phyloP scores from a whole-genome alignment of 306 rosid species.

The Sechiopsis laciniata region DNA sequence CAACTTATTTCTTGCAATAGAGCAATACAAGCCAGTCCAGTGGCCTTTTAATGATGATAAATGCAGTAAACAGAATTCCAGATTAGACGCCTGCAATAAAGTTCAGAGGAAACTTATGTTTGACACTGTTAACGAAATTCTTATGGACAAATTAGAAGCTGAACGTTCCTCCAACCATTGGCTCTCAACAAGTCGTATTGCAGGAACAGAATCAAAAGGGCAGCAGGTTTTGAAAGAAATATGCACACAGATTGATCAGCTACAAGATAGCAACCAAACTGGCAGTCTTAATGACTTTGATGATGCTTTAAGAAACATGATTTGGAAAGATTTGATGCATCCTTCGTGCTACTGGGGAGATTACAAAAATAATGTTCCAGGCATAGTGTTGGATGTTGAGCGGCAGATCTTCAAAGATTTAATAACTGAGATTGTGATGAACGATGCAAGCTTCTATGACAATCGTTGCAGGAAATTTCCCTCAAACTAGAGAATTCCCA shows the following conservation, averaged over 20 bases:
- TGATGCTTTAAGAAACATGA: constrained; percentile 39
- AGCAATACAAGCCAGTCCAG: constrained; percentile 37
- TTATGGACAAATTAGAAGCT: constrained; percentile 38
- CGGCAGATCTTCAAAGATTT: constrained; percentile 79
- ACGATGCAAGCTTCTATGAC: constrained; percentile 35
- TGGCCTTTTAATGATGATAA: constrained; percentile 24
- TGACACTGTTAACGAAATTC: constrained; percentile 60
- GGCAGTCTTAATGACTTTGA: constrained; percentile 31
- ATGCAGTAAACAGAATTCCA: constrained; percentile 16
- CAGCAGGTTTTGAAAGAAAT: constrained; percentile 47
- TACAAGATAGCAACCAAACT: constrained; percentile 36
- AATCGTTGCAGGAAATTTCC: constrained; percentile 47
- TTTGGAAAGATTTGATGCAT: constrained; percentile 44
- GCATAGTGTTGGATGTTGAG: constrained; percentile 69
- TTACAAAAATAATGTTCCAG: constrained; percentile 39
- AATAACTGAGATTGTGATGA: constrained; percentile 58
- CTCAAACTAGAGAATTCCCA: constrained; percentile 28
- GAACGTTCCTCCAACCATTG: constrained; percentile 40
- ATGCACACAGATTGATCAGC: constrained; percentile 60
- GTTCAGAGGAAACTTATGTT: constrained; percentile 62
- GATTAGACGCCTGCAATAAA: constrained; percentile 23
- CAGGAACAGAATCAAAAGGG: constrained; percentile 38
- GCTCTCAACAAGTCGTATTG: constrained; percentile 33
- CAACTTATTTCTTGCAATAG: constrained; percentile 57
- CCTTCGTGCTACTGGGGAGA: constrained; percentile 42